Base-by-base conservation (phyloP, 495 filamentous ascomycete genomes). In the Penicillium lividum region DNA sequence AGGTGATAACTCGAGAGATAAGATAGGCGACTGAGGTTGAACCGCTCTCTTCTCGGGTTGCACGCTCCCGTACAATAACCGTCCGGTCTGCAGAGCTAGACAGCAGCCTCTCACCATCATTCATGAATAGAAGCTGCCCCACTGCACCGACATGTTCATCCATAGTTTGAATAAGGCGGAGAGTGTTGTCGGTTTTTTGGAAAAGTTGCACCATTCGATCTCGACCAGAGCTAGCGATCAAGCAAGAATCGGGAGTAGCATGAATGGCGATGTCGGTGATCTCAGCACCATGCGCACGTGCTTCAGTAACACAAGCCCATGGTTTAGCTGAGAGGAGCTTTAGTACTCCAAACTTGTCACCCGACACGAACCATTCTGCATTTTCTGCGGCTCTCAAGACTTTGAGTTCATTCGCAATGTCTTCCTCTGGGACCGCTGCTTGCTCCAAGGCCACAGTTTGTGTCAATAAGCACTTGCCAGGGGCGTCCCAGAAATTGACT, bases 121-220 rank as follows among this genome's bases (percentile, higher is more conserved):
- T 75, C 8, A 84, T 71, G 62, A 91, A 89, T 9, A 86, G 66
- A 30, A 92, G 62, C 25, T 84, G 78, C 25, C 73, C 83, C 11
- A 93, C 86, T 42, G 84, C 84, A 1, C 85, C 89, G 16, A 88
- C 86, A 68, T 93, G 89, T 40, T 93, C 90, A 58, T 92, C 86
- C 68, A 92, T 75, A 0, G 89, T 91, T 67, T 93, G 89, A 36
- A 89, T 72, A 36, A 92, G 68, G 44, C 80, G 74, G 66, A 89
- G 80, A 6, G 76, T 75, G 0, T 76, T 75, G 0, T 77, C 73
- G 31, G 70, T 70, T 64, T 82, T 82, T 54, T 84, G 79, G 69
- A 97, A 98, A 18, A 98, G 78, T 71, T 98, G 94, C 22, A 94
- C 83, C 49, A 87, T 96, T 45, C 94, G 88, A 74, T 98, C 94